These are phyloP conservation scores for Chalaropsis ovoidea DNA, from an alignment of 2,329 filamentous ascomycete species.

Conservation along the genomic window DNA sequence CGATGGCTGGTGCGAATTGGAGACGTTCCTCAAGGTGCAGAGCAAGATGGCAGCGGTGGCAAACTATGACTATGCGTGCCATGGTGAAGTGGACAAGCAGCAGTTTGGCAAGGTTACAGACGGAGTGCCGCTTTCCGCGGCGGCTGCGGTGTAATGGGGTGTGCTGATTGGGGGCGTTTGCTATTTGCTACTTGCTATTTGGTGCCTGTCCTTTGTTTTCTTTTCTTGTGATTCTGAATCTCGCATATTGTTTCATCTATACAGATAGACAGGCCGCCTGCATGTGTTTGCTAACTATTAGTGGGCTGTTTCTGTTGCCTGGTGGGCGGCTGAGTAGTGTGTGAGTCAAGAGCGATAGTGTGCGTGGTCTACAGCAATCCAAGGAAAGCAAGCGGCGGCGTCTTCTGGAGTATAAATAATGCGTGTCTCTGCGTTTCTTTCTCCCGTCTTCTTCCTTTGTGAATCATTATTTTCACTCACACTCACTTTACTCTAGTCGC, in stretches of 20 bases:
- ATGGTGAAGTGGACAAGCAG: conserved; percentile 41
- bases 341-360: background rate
- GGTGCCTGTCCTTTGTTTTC: background rate
- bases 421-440: background rate
- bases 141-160: conserved; percentile 28
- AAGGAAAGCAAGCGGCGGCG: background rate
- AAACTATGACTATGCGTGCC: conserved; percentile 56
- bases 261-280: background rate
- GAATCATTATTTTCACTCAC: background rate
- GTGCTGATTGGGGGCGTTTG: conserved; percentile 25
- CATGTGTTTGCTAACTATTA: background rate
- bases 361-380: background rate
- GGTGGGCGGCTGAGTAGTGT: background rate
- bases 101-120: conserved; percentile 36
- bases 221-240: background rate
- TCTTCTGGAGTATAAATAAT: background rate
- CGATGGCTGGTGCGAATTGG: conserved; percentile 69
- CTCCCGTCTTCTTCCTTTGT: background rate
- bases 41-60: conserved; percentile 48
- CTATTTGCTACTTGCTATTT: conserved; percentile 21
- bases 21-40: conserved; percentile 55
- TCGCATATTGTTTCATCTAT: background rate
- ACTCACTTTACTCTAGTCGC: background rate
- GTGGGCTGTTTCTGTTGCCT: background rate
- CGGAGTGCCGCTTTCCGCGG: conserved; percentile 32